Conservation (phyloP, 306 rosid genomes). For the Pyrus betulifolia region DNA sequence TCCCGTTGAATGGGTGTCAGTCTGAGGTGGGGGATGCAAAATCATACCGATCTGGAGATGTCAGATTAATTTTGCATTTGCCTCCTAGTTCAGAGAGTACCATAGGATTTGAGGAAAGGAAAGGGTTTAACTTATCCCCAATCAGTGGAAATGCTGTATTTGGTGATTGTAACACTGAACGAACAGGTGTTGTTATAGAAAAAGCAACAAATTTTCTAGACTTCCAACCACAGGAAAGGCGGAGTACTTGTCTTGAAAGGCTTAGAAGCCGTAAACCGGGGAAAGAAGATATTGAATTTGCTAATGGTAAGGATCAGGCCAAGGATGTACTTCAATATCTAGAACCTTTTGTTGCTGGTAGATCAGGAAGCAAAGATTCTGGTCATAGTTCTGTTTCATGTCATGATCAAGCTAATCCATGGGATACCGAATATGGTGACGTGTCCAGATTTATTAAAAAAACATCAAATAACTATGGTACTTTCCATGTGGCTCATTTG, state of each 20-base stretch:
- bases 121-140: constrained; percentile 23
- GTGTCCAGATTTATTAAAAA: constrained; percentile 57
- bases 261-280: constrained; percentile 94
- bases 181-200: constrained; percentile 42
- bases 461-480: constrained; percentile 67
- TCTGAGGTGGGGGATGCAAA: constrained; percentile 32
- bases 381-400: constrained; percentile 22
- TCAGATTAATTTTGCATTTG: constrained; percentile 48
- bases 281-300: constrained; percentile 76
- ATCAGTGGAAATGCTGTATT: constrained; percentile 25
- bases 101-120: constrained; percentile 37
- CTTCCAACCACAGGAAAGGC: constrained; percentile 85
- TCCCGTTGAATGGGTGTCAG: constrained; percentile 32
- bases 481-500: constrained; percentile 78
- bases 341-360: constrained; percentile 64
- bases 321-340: constrained; percentile 66
- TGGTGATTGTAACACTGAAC: constrained; percentile 47
- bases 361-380: constrained; percentile 32
- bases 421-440: constrained; percentile 30
- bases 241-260: constrained; percentile 94
- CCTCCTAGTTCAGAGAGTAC: constrained; percentile 48
- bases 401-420: constrained; percentile 27
- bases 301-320: constrained; percentile 59
- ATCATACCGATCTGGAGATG: constrained; percentile 53
- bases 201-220: constrained; percentile 55